Base-by-base conservation (phyloP, 176 grass and related monocot species). In the Alopecurus myosuroides region DNA sequence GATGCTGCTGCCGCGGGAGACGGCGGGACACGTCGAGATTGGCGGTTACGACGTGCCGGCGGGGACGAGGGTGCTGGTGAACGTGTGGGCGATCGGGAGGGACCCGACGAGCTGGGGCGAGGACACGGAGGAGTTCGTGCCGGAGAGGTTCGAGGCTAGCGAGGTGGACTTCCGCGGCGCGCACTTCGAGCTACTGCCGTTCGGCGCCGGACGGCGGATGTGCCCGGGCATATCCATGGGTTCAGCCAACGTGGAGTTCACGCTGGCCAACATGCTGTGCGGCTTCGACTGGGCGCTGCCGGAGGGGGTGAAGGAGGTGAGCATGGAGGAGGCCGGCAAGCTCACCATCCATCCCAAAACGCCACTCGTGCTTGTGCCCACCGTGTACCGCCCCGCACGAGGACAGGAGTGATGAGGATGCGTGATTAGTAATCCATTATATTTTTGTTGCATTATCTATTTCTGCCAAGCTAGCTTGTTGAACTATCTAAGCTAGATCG, bases 101-200 rank as follows among this genome's bases (percentile, higher is more conserved):
- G 67, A 70, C 1, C 2, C 36, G 2, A 11, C 22, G 4, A 70
- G 67, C 22, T 70, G 67, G 67, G 67, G 36, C 4, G 0, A 2
- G 4, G 36, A 39, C 19, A 34, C 67, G 0, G 67, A 70, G 5
- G 67, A 70, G 67, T 70, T 70, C 11, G 20, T 23, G 20, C 67
- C 67, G 36, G 36, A 70, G 20, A 70, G 67, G 67, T 70, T 70
- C 67, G 36, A 70, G 22, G 11, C 4, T 11, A 6, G 5, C 11
- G 67, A 25, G 67, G 22, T 70, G 36, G 67, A 70, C 34, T 81
- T 81, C 4, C 80, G 49, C 50, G 85, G 85, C 4, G 72, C 9
- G 25, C 19, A 86, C 77, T 80, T 86, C 4, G 58, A 86, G 46
- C 4, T 86, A 64, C 67, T 90, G 3, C 85, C 89, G 10, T 90